These are phyloP conservation scores for Paramecium pentaurelia DNA, from an alignment of 73 alveolate genomes.

Conservation along the genomic window DNA sequence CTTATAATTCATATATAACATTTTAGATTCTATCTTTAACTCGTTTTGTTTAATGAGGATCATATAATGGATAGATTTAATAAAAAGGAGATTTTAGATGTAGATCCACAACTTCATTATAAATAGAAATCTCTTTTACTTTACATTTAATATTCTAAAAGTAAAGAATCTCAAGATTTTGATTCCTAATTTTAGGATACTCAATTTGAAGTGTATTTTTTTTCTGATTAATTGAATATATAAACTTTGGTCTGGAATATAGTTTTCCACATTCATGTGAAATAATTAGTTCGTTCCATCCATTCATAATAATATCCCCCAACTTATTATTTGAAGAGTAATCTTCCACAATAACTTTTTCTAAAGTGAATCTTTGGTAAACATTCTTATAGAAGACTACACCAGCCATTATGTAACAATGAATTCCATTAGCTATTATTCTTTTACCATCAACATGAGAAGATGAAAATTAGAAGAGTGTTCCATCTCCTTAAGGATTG, in stretches of 20 bases:
- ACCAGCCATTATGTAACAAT: background rate
- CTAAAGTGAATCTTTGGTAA: background rate
- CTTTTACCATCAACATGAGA: background rate
- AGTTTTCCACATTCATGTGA: constrained; percentile 18
- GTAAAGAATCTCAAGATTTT: background rate
- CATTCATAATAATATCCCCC: background rate
- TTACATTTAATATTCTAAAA: background rate
- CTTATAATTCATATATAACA: background rate
- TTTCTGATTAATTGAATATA: background rate
- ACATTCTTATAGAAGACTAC: background rate
- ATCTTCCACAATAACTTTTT: background rate
- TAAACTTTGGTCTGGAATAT: constrained; percentile 12
- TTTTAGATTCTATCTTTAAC: background rate
- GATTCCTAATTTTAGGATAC: background rate
- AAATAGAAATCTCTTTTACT: background rate
- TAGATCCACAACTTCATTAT: background rate
- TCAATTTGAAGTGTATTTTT: background rate
- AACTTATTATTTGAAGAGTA: background rate
- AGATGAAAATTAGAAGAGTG: background rate
- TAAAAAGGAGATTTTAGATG: background rate
- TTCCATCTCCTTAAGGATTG: constrained; percentile 1
- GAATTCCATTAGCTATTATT: background rate
- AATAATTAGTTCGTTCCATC: background rate
- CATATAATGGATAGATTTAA: background rate
- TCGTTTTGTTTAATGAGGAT: background rate